phyloP scores from a whole-genome alignment of 2,329 filamentous ascomycete species.

The Didymosphaeria variabile region DNA sequence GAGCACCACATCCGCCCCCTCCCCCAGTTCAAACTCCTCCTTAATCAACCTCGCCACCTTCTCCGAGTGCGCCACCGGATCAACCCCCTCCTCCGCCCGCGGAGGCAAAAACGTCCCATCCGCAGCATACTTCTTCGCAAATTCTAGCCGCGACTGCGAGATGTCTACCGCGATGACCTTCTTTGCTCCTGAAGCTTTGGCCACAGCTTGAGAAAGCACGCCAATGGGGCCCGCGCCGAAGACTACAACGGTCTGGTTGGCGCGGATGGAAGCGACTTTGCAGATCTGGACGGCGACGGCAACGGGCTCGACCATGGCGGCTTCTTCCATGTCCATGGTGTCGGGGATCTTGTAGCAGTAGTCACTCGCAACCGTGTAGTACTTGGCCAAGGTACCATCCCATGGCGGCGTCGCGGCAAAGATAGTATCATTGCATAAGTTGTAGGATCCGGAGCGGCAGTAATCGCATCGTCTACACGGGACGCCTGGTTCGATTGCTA shows the following conservation, averaged over 20 bases:
- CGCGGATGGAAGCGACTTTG: slow-evolving; percentile 25
- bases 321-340: slow-evolving; percentile 35
- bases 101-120: slow-evolving; percentile 24
- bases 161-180: slow-evolving; percentile 33
- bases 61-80: slow-evolving; percentile 21
- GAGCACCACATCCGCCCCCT: slow-evolving; percentile 33
- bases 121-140: slow-evolving; percentile 32
- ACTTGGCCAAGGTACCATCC: slow-evolving; percentile 38
- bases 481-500: slow-evolving; percentile 28
- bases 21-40: slow-evolving; percentile 23
- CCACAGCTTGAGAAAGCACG: slow-evolving; percentile 34
- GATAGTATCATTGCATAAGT: slow-evolving; percentile 33
- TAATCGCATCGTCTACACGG: slow-evolving; percentile 11
- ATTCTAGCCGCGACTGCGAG: slow-evolving; percentile 27
- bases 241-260: slow-evolving; percentile 26
- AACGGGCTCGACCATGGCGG: slow-evolving; percentile 38
- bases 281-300: slow-evolving; percentile 36
- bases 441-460: slow-evolving; percentile 27
- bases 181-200: slow-evolving; percentile 29
- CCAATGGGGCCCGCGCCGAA: slow-evolving; percentile 36
- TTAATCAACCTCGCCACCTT: slow-evolving; percentile 24
- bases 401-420: slow-evolving; percentile 38
- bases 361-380: slow-evolving; percentile 33
- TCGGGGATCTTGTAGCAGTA: slow-evolving; percentile 39
- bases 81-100: slow-evolving; percentile 13